Conservation (phyloP, 257 asterid species). For the Haberlea rhodopensis region DNA sequence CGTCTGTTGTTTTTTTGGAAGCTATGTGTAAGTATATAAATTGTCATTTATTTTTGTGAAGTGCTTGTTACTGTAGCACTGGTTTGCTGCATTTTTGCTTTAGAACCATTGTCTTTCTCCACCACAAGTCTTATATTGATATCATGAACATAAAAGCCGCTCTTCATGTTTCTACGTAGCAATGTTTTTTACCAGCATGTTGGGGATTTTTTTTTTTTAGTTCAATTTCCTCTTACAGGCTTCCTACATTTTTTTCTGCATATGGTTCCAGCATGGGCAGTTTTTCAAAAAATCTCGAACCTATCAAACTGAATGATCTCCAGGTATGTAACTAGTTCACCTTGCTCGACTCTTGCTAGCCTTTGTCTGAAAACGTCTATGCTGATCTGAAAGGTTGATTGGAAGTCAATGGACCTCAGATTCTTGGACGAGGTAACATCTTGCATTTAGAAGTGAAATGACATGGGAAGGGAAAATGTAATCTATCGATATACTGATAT, state of each 20-base stretch:
- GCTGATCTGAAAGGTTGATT: conserved; percentile 65
- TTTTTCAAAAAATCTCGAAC: conserved; percentile 89
- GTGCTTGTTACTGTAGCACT: too few species aligned
- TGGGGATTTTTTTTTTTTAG: conserved; percentile 21
- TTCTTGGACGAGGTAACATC: conserved; percentile 80
- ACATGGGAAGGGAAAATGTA: not conserved
- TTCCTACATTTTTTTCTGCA: conserved; percentile 21
- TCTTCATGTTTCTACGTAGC: too few species aligned
- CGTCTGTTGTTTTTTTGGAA: too few species aligned
- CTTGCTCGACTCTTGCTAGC: conserved; percentile 22
- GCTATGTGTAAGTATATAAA: too few species aligned
- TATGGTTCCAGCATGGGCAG: conserved; percentile 98
- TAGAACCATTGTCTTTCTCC: not conserved
- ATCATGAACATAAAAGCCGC: conserved; percentile 15
- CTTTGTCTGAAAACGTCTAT: conserved; percentile 26
- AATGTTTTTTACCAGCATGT: too few species aligned
- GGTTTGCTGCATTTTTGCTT: not conserved
- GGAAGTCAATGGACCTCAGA: conserved; percentile 91
- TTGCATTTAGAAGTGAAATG: conserved; percentile 17
- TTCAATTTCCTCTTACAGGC: too few species aligned
- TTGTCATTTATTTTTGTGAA: too few species aligned
- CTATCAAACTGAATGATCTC: conserved; percentile 86
- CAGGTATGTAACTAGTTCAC: conserved; percentile 48
- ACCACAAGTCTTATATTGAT: conserved; percentile 11
- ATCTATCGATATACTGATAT: conserved; percentile 11